A percentile compares a stretch with the other conserved stretches of the same genome.
phyloP scores from a whole-genome alignment of 2,329 filamentous ascomycete genomes.

The Xylariaceae sp. region DNA sequence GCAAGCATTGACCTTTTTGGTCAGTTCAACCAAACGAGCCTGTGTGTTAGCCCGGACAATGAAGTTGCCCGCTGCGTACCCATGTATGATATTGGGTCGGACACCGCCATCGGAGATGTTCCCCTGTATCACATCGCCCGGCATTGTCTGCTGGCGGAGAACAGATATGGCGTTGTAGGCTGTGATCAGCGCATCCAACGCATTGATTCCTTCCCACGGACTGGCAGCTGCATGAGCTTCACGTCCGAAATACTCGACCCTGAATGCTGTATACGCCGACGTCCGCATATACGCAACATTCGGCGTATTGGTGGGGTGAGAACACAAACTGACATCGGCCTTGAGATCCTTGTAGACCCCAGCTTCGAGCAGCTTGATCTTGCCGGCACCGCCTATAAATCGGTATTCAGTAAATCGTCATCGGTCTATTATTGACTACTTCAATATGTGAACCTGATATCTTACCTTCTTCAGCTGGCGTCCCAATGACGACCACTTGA shows the following conservation, averaged over 20 bases:
- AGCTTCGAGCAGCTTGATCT: conserved; percentile 41
- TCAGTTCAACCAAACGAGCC: conserved; percentile 37
- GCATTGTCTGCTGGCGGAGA: conserved; percentile 51
- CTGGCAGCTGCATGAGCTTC: conserved; percentile 52
- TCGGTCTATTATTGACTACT: not conserved
- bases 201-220: conserved; percentile 57
- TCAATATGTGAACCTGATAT: not conserved
- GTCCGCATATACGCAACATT: conserved; percentile 48
- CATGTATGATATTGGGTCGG: conserved; percentile 53
- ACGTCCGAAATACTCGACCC: conserved; percentile 48
- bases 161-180: conserved; percentile 46
- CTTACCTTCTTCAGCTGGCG: conserved; percentile 48
- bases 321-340: conserved; percentile 37
- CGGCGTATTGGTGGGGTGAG: conserved; percentile 39
- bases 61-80: conserved; percentile 34
- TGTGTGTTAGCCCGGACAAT: conserved; percentile 32
- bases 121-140: conserved; percentile 46
- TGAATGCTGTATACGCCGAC: conserved; percentile 45
- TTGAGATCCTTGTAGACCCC: conserved; percentile 40
- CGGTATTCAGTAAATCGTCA: conserved; percentile 5
- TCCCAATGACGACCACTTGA: conserved; percentile 45
- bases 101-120: conserved; percentile 50
- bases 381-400: conserved; percentile 42
- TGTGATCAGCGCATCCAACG: conserved; percentile 50
- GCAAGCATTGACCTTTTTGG: conserved; percentile 40